Conservation (phyloP, 306 rosid species). For the Pterocarpus santalinus region DNA sequence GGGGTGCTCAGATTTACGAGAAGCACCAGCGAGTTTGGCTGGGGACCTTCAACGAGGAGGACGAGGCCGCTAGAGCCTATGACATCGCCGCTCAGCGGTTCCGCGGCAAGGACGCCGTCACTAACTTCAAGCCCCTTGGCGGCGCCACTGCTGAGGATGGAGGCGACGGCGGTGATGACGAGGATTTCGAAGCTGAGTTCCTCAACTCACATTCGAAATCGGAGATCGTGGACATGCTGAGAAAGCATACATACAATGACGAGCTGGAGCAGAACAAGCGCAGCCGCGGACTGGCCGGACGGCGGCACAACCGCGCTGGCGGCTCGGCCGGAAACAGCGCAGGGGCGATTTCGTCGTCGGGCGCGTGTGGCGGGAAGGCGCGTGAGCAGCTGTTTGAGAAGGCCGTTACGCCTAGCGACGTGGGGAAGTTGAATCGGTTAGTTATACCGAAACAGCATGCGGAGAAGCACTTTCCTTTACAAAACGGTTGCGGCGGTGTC, state of each 20-base stretch:
- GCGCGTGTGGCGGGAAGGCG: conserved; percentile 42
- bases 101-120: conserved; percentile 95
- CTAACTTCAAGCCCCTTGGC: conserved; percentile 71
- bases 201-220: conserved; percentile 82
- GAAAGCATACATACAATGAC: conserved; percentile 94
- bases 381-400: conserved; percentile 90
- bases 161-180: conserved; percentile 28
- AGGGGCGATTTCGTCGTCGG: neutral
- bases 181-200: conserved; percentile 64
- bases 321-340: neutral
- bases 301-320: neutral
- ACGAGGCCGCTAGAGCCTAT: conserved; percentile 88
- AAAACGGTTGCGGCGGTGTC: conserved; percentile 39
- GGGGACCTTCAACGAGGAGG: conserved; percentile 94
- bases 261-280: conserved; percentile 88
- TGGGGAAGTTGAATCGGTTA: conserved; percentile 85
- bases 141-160: neutral
- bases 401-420: conserved; percentile 94
- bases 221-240: conserved; percentile 94
- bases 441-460: conserved; percentile 98
- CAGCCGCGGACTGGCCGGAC: conserved; percentile 50
- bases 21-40: conserved; percentile 98
- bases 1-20: conserved; percentile 99
- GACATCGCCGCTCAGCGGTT: conserved; percentile 90
- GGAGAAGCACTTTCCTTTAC: conserved; percentile 91